Evolutionary conservation across 2,329 filamentous ascomycete genomes (phyloP).

Genomic region (Fusarium scirpi): DNA sequence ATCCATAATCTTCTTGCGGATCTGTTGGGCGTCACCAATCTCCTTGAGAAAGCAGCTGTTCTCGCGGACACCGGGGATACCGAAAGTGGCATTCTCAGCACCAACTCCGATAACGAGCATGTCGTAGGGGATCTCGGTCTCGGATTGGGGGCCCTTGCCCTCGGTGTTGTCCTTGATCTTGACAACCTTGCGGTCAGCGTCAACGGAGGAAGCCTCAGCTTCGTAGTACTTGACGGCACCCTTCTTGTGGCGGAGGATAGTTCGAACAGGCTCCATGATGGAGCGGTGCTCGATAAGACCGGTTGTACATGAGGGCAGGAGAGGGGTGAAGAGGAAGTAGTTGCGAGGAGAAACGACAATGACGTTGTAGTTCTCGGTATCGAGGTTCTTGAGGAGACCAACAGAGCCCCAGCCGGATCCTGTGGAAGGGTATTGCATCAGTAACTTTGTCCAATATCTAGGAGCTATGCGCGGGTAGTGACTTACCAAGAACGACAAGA

Average conservation of each 20-base stretch:
- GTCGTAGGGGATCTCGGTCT: conserved; percentile 95
- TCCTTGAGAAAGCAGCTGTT: conserved; percentile 99
- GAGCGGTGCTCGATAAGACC: conserved; percentile 98
- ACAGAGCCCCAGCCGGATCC: conserved; percentile 97
- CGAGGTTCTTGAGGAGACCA: conserved; percentile 96
- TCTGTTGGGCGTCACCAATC: conserved; percentile 93
- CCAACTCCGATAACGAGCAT: conserved; percentile 98
- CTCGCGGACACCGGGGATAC: conserved; percentile 94
- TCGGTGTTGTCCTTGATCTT: conserved; percentile 93
- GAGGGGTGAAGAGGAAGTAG: conserved; percentile 99
- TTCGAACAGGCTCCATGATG: conserved; percentile 99
- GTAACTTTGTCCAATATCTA: conserved; percentile 29
- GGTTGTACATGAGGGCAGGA: conserved; percentile 96
- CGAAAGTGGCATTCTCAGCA: conserved; percentile 98
- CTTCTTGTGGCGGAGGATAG: conserved; percentile 95
- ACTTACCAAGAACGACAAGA: conserved; percentile 89
- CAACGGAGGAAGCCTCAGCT: conserved; percentile 95
- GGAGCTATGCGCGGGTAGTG: conserved; percentile 8
- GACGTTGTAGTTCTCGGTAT: conserved; percentile 99
- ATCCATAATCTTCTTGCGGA: conserved; percentile 99
- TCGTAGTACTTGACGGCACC: conserved; percentile 96
- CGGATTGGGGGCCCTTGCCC: conserved; percentile 82
- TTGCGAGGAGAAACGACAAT: conserved; percentile 97
- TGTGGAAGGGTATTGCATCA: conserved; percentile 56
- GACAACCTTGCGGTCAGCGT: conserved; percentile 89